Percentiles rank a stretch among this genome's conserved stretches.
Conservation (phyloP, 2,329 filamentous ascomycete genomes). For the Colletotrichum tanaceti region DNA sequence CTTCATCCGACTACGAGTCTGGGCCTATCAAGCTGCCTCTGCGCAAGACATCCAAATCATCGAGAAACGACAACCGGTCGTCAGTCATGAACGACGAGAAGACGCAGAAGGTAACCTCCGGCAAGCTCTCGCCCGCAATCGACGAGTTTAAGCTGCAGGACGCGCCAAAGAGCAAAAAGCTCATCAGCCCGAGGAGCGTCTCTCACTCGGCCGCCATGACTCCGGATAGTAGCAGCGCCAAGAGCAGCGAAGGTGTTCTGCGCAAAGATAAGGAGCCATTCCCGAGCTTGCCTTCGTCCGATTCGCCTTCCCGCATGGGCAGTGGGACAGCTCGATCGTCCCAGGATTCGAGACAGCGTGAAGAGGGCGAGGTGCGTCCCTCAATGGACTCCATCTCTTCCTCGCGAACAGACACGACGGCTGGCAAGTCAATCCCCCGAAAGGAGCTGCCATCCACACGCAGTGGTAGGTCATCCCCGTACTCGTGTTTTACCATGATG, state of each 20-base stretch:
- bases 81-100: slow-evolving; percentile 50
- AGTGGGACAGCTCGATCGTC: slow-evolving; percentile 64
- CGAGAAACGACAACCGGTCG: slow-evolving; percentile 44
- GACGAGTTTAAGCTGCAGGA: slow-evolving; percentile 85
- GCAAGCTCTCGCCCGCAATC: slow-evolving; percentile 53
- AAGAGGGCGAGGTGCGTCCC: slow-evolving; percentile 62
- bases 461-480: slow-evolving; percentile 54
- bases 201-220: slow-evolving; percentile 56
- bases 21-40: slow-evolving; percentile 56
- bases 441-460: slow-evolving; percentile 69
- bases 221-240: slow-evolving; percentile 52
- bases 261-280: slow-evolving; percentile 52
- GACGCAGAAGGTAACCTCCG: slow-evolving; percentile 47
- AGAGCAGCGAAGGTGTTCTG: slow-evolving; percentile 51
- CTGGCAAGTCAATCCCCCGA: slow-evolving; percentile 66
- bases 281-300: slow-evolving; percentile 41
- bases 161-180: slow-evolving; percentile 74
- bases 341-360: slow-evolving; percentile 67
- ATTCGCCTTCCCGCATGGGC: slow-evolving; percentile 50
- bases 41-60: slow-evolving; percentile 62
- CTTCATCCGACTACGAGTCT: slow-evolving; percentile 70
- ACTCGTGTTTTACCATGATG: slow-evolving; percentile 39
- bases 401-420: slow-evolving; percentile 52
- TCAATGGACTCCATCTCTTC: slow-evolving; percentile 59
- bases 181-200: slow-evolving; percentile 56